Conservation (phyloP, 2,329 filamentous ascomycete species). For the Cladosporium sp. region DNA sequence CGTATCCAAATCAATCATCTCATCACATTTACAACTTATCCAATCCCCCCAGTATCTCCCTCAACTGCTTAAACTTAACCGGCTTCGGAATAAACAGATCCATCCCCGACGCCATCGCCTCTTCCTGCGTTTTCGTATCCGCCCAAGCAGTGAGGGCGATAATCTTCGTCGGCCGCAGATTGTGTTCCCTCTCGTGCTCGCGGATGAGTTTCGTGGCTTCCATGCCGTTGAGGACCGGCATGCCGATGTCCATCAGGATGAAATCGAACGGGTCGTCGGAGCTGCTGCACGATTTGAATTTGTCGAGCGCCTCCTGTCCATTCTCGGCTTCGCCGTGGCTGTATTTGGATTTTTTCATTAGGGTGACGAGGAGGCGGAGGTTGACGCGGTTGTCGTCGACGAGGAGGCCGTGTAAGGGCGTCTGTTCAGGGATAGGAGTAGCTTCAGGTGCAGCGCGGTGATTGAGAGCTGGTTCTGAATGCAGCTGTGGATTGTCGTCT, state of each 20-base stretch:
- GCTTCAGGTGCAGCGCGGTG: no score
- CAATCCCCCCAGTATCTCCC: slow-evolving; percentile 20
- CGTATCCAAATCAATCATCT: no score
- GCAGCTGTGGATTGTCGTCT: no score
- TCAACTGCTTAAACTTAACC: slow-evolving; percentile 25
- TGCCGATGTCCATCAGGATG: slow-evolving; percentile 39
- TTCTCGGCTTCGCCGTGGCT: slow-evolving; percentile 17
- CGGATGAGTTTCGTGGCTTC: slow-evolving; percentile 29
- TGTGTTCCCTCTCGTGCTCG: slow-evolving; percentile 22
- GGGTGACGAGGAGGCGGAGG: slow-evolving; percentile 22
- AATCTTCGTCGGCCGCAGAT: slow-evolving; percentile 16
- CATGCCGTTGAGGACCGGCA: slow-evolving; percentile 34
- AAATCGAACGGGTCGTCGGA: slow-evolving; percentile 15
- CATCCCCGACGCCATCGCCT: slow-evolving; percentile 28
- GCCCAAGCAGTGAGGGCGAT: slow-evolving; percentile 33
- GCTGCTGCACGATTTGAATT: slow-evolving; percentile 26
- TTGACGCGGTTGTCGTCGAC: slow-evolving; percentile 34
- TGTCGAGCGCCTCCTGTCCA: slow-evolving; percentile 19
- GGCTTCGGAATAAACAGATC: slow-evolving; percentile 33
- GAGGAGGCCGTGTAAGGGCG: slow-evolving; percentile 20
- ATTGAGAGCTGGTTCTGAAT: no score
- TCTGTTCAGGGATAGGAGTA: no score
- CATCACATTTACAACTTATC: no score
- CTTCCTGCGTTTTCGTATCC: slow-evolving; percentile 20
- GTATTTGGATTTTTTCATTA: slow-evolving; percentile 19